Conservation (phyloP, 139 green algal genomes). For the Volvox reticuliferus region DNA sequence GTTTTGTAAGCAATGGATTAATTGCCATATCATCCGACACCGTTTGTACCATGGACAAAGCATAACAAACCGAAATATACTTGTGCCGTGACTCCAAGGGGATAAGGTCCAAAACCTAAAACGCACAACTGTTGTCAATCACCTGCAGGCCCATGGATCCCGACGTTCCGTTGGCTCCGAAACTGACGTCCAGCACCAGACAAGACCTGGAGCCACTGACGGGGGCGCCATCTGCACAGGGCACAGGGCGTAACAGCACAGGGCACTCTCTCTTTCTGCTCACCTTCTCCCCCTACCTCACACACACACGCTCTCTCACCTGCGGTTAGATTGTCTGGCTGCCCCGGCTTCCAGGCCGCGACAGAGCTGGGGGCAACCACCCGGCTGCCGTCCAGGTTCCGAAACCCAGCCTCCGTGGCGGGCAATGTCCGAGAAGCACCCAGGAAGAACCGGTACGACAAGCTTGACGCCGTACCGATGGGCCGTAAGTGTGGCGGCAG, state of each 20-base stretch:
- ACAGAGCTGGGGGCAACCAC: background rate
- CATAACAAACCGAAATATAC: no score
- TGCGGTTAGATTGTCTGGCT: conserved; percentile 9
- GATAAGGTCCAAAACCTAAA: no score
- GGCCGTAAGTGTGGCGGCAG: conserved; percentile 21
- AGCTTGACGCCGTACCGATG: background rate
- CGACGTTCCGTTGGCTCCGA: background rate
- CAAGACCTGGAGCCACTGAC: background rate
- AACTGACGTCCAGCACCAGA: background rate
- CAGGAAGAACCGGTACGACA: conserved; percentile 2
- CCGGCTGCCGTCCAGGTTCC: conserved; percentile 27
- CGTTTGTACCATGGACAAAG: no score
- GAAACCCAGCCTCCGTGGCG: background rate
- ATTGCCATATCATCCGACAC: no score
- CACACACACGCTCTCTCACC: background rate
- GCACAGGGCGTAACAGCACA: no score
- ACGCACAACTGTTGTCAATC: no score
- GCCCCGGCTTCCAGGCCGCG: background rate
- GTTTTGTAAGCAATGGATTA: no score
- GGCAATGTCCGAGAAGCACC: background rate
- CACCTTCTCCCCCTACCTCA: no score
- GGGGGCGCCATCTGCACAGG: background rate
- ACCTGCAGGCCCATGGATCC: background rate
- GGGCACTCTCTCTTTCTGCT: no score
- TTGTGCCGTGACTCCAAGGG: no score